Conservation (phyloP, 805 yeast genomes). For the Candida qinlingensis region DNA sequence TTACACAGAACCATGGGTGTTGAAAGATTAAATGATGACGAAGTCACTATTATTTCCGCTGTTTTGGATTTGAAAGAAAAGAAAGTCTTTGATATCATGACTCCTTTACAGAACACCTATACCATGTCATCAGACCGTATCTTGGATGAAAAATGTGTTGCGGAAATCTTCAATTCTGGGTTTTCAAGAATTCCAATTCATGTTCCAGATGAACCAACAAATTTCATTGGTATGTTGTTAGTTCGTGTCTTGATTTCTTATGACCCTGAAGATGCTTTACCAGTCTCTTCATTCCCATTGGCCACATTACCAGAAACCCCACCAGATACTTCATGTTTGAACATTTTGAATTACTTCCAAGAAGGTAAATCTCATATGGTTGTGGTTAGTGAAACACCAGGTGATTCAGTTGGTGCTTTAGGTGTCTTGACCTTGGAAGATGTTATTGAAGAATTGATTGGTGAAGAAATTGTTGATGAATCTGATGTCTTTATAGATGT, state of each 20-base stretch:
- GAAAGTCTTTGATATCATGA: conserved; percentile 82
- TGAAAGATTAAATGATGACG: conserved; percentile 88
- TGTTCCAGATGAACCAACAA: conserved; percentile 80
- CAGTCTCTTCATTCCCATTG: conserved; percentile 88
- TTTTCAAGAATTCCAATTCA: conserved; percentile 94
- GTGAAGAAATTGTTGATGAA: conserved; percentile 96
- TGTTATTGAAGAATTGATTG: conserved; percentile 96
- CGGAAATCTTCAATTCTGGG: conserved; percentile 88
- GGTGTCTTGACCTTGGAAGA: conserved; percentile 95
- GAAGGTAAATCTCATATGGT: conserved; percentile 98
- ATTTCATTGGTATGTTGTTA: conserved; percentile 91
- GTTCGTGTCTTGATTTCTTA: conserved; percentile 90
- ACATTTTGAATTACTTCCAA: conserved; percentile 91
- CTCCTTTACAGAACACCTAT: conserved; percentile 86
- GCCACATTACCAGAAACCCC: conserved; percentile 96
- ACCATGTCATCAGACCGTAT: conserved; percentile 81
- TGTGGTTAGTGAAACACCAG: conserved; percentile 82
- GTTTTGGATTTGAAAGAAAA: conserved; percentile 93
- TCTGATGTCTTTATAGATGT: conserved; percentile 91
- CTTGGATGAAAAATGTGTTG: conserved; percentile 79
- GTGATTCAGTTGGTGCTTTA: conserved; percentile 73
- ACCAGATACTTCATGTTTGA: conserved; percentile 86
- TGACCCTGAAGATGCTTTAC: conserved; percentile 93
- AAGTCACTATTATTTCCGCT: conserved; percentile 91
- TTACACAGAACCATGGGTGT: conserved; percentile 93